Evolutionary conservation across 108 stramenopile genomes (phyloP).

Genomic region (Nannochloropsis gaditana): DNA sequence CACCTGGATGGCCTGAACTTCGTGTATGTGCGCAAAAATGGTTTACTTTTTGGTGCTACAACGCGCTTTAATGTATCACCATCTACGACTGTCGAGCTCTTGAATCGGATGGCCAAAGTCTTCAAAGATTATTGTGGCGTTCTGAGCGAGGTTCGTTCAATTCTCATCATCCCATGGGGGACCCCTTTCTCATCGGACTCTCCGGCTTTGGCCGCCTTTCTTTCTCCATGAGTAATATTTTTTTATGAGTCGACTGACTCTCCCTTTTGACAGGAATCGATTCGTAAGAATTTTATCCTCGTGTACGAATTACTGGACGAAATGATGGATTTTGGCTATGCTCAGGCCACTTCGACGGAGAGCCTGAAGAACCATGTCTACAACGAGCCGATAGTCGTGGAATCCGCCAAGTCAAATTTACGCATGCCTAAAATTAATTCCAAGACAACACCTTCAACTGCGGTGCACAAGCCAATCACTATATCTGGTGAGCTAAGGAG

Average conservation of each 20-base stretch:
- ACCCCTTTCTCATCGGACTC: not conserved
- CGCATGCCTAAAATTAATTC: conserved; percentile 72
- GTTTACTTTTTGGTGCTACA: conserved; percentile 89
- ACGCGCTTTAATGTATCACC: conserved; percentile 78
- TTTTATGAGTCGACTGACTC: not conserved
- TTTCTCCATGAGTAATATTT: too few relatives aligned
- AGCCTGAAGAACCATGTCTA: conserved; percentile 92
- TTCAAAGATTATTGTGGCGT: conserved; percentile 99
- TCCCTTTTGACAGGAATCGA: conserved; percentile 71
- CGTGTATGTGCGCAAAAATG: conserved; percentile 87
- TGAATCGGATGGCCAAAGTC: conserved; percentile 90
- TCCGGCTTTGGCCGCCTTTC: not conserved
- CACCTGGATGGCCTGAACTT: conserved; percentile 74
- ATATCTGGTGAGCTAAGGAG: not conserved
- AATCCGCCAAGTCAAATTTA: conserved; percentile 47
- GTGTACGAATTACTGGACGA: conserved; percentile 99
- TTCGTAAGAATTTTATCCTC: conserved; percentile 98
- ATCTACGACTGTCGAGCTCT: conserved; percentile 64
- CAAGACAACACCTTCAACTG: conserved; percentile 88
- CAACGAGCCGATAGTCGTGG: conserved; percentile 94
- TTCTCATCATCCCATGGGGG: not conserved
- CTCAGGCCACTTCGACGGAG: conserved; percentile 87
- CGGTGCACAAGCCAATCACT: conserved; percentile 92
- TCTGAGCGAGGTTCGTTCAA: conserved; percentile 57
- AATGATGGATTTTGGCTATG: conserved; percentile 96